Base-by-base conservation (phyloP, 208 protist genomes). In the Naegleria fowleri region DNA sequence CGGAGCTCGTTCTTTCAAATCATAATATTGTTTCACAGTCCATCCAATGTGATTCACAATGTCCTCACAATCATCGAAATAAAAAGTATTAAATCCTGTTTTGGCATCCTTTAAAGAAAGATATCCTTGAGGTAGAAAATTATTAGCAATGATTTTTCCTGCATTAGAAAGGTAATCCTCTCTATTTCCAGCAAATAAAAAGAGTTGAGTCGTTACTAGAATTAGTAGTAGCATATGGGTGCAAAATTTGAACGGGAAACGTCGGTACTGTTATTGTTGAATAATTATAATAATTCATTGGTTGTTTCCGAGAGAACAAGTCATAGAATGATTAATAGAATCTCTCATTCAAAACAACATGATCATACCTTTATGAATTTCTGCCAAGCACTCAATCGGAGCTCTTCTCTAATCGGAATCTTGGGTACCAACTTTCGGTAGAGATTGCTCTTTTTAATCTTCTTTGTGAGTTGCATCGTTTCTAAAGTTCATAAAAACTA, bases 221-320 rank as follows among this genome's bases (percentile, higher is more conserved):
- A 43, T 38, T 4, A 85, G 11, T 9, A 85, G 22, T 15, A 85
- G 7, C 36, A 85, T 19, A 19, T 85, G 79, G 11, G 36, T 43
- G 22, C n/a, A 39, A 43, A 85, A 85, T 43, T 85, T 85, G 11
- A 85, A 85, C 9, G 79, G 79, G 19, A 85, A 85, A 36, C 79
- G 13, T 25, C 36, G n/a, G 43, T 85, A 85, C 38, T 85, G n/a
- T 79, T 15, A 4, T 79, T 25, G 36, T 36, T 36, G 6, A 79
- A 79, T 36, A 29, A 79, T 29, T 76, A n/a, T 25, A 76, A 76
- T 58, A 58, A 5, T 58, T n/a, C n/a, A n/a, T n/a, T n/a, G n/a
- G n/a, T 48, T 48, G 43, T 48, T 48, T 48, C 7, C 5, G 43
- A 7, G 43, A 9, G 43, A 48, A 48, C 43, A 48, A 7, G n/a